These are phyloP conservation scores for Pestalotiopsis sp. DNA, from an alignment of 2,329 filamentous ascomycete genomes.

Conservation along the genomic window DNA sequence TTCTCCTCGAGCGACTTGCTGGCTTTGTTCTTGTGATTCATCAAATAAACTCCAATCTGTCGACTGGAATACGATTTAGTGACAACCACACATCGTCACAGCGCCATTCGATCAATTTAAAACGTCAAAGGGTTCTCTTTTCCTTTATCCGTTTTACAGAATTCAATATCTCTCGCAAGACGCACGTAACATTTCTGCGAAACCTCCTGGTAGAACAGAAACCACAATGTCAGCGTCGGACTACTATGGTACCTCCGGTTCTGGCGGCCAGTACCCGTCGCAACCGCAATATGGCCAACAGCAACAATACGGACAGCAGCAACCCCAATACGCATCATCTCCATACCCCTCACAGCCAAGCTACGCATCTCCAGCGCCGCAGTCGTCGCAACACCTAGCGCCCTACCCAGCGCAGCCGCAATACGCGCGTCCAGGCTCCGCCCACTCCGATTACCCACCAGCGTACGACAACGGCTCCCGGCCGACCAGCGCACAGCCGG, in stretches of 20 bases:
- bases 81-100: not conserved
- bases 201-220: not conserved
- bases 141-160: not conserved
- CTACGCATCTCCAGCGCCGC: conserved; percentile 21
- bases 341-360: conserved; percentile 24
- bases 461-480: conserved; percentile 7
- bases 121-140: not conserved
- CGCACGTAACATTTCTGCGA: not conserved
- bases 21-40: not conserved
- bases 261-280: conserved; percentile 18
- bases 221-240: conserved; percentile 31
- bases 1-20: not conserved
- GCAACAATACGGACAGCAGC: not conserved
- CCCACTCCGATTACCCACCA: conserved; percentile 27
- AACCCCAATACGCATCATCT: conserved; percentile 15
- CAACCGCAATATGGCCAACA: conserved; percentile 23
- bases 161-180: not conserved
- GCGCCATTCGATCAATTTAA: not conserved
- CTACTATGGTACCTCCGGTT: conserved; percentile 30
- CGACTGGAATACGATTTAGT: not conserved
- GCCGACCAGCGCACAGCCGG: conserved; percentile 3
- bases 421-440: conserved; percentile 29
- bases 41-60: not conserved
- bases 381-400: conserved; percentile 23
- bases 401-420: conserved; percentile 27